These are phyloP conservation scores for Exophiala bonariae DNA, from an alignment of 2,329 filamentous ascomycete genomes.

Conservation along the genomic window DNA sequence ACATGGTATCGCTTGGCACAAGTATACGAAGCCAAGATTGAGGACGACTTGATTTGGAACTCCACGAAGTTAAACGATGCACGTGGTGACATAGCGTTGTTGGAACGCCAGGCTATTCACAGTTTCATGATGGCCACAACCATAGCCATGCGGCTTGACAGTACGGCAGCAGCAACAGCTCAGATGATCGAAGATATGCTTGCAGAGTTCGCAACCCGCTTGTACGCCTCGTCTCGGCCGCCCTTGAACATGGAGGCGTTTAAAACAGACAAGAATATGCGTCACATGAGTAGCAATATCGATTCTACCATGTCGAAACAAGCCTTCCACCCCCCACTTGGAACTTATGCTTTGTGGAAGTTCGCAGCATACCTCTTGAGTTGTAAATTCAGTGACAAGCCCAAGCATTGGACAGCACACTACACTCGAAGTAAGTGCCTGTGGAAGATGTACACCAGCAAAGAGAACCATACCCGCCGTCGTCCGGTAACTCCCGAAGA, in stretches of 20 bases:
- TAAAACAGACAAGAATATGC: slow-evolving; percentile 59
- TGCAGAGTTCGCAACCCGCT: slow-evolving; percentile 65
- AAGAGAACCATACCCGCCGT: slow-evolving; percentile 43
- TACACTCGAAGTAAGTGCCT: slow-evolving; percentile 71
- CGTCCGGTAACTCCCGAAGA: slow-evolving; percentile 39
- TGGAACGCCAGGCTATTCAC: slow-evolving; percentile 79
- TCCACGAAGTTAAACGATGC: slow-evolving; percentile 90
- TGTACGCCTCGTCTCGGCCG: slow-evolving; percentile 68
- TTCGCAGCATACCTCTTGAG: slow-evolving; percentile 63
- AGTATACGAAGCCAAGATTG: slow-evolving; percentile 82
- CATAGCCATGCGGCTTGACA: slow-evolving; percentile 58
- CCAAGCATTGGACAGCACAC: slow-evolving; percentile 65
- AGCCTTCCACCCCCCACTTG: slow-evolving; percentile 57
- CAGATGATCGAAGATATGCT: slow-evolving; percentile 65
- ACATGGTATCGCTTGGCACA: slow-evolving; percentile 88
- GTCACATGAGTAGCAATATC: slow-evolving; percentile 59
- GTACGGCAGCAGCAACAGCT: slow-evolving; percentile 54
- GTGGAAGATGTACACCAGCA: slow-evolving; percentile 64
- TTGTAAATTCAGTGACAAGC: slow-evolving; percentile 58
- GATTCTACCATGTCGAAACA: slow-evolving; percentile 55
- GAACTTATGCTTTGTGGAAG: slow-evolving; percentile 63
- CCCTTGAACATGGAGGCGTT: slow-evolving; percentile 70
- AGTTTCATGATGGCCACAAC: slow-evolving; percentile 73
- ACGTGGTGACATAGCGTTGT: slow-evolving; percentile 69
- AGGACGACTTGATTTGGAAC: slow-evolving; percentile 84